Evolutionary conservation across 805 yeast genomes (phyloP).

Genomic region (Barnettozyma sp.): DNA sequence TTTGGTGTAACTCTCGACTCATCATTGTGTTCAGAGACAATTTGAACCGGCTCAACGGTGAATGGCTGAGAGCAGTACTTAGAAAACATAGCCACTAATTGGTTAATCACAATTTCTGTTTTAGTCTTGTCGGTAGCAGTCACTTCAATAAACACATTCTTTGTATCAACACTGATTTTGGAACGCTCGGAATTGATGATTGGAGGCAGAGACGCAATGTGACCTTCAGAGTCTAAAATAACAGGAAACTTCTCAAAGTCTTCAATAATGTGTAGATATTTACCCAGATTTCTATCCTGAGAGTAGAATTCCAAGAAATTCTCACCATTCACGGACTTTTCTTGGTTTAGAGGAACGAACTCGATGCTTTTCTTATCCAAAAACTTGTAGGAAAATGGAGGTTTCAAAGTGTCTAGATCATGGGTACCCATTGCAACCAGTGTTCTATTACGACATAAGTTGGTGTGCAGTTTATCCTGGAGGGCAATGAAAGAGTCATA

Average conservation of each 20-base stretch:
- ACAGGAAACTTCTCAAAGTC: conserved; percentile 90
- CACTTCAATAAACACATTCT: conserved; percentile 83
- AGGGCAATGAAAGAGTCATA: conserved; percentile 93
- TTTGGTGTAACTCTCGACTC: conserved; percentile 74
- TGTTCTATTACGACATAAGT: conserved; percentile 94
- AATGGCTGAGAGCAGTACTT: conserved; percentile 77
- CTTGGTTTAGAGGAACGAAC: conserved; percentile 71
- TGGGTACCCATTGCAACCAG: conserved; percentile 98
- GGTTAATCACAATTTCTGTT: conserved; percentile 86
- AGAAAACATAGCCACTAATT: conserved; percentile 92
- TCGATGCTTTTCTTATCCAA: conserved; percentile 68
- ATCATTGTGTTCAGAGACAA: conserved; percentile 73
- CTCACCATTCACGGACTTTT: conserved; percentile 61
- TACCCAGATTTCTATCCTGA: conserved; percentile 83
- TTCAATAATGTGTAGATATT: conserved; percentile 79
- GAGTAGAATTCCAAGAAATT: conserved; percentile 85
- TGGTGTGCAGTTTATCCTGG: conserved; percentile 93
- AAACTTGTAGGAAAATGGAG: conserved; percentile 87
- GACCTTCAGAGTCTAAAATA: conserved; percentile 66
- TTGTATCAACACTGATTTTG: conserved; percentile 79
- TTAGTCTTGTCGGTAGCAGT: conserved; percentile 96
- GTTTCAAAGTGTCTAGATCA: conserved; percentile 72
- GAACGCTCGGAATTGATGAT: conserved; percentile 89
- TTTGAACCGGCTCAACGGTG: conserved; percentile 83
- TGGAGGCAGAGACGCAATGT: conserved; percentile 92